A percentile compares a stretch with the other conserved stretches of the same genome.
Evolutionary conservation across 1,284 basidiomycete species (phyloP).

Genomic region (Cryptococcus neoformans): DNA sequence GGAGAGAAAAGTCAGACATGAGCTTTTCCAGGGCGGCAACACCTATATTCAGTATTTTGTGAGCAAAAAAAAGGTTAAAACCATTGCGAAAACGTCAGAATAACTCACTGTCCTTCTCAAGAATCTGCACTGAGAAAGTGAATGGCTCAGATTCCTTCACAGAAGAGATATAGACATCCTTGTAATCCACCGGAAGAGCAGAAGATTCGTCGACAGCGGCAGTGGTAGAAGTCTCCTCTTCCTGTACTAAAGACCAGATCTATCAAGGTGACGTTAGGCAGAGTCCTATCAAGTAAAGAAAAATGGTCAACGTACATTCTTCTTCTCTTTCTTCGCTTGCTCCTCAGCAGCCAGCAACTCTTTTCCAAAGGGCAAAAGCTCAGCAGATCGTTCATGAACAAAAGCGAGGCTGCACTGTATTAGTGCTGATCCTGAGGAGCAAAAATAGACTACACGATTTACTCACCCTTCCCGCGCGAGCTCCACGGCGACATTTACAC

Average conservation of each 20-base stretch:
- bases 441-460: no score
- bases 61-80: background rate
- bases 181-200: constrained; percentile 73
- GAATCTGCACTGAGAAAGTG: constrained; percentile 85
- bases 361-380: constrained; percentile 69
- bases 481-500: constrained; percentile 76
- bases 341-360: constrained; percentile 82
- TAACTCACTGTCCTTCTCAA: constrained; percentile 68
- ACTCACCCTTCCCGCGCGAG: constrained; percentile 73
- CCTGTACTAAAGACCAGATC: constrained; percentile 82
- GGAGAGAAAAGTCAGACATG: constrained; percentile 86
- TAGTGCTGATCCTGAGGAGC: constrained; percentile 2
- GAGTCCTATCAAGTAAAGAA: constrained; percentile 1
- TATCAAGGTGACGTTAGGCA: constrained; percentile 37
- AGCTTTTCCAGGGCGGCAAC: constrained; percentile 86
- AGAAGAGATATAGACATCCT: constrained; percentile 90
- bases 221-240: constrained; percentile 56
- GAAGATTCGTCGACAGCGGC: constrained; percentile 51
- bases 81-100: background rate
- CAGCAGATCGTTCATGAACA: constrained; percentile 85
- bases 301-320: constrained; percentile 59
- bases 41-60: constrained; percentile 52
- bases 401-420: constrained; percentile 57
- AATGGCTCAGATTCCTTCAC: constrained; percentile 69
- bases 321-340: constrained; percentile 71